A percentile compares a stretch with the other conserved stretches of the same genome.
phyloP scores from a whole-genome alignment of 2,329 filamentous ascomycete species.

The Alternaria atra region DNA sequence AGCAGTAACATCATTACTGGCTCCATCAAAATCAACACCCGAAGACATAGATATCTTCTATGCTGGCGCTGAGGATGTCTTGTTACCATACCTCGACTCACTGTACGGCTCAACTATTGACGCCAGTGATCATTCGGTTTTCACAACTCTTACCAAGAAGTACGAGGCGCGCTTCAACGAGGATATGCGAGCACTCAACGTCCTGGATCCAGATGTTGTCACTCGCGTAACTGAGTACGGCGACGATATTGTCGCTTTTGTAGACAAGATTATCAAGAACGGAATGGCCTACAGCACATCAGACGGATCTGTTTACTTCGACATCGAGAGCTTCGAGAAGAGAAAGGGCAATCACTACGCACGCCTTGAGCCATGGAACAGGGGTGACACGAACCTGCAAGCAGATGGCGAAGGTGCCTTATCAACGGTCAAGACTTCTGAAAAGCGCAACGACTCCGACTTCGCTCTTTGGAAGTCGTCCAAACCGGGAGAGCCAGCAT shows the following conservation, averaged over 20 bases:
- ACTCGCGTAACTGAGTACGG: conserved; percentile 95
- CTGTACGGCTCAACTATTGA: conserved; percentile 66
- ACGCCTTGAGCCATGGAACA: conserved; percentile 82
- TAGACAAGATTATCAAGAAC: conserved; percentile 82
- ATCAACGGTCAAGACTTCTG: conserved; percentile 61
- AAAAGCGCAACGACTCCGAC: conserved; percentile 80
- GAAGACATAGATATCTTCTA: conserved; percentile 61
- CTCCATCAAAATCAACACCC: conserved; percentile 38
- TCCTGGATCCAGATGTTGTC: conserved; percentile 79
- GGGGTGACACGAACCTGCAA: conserved; percentile 81
- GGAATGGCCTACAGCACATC: conserved; percentile 79
- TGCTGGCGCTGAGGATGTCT: conserved; percentile 69
- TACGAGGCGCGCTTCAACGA: conserved; percentile 89
- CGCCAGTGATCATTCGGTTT: conserved; percentile 75
- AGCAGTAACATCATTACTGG: conserved; percentile 61
- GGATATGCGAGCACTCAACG: conserved; percentile 88
- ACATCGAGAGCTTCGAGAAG: conserved; percentile 85
- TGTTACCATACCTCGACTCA: conserved; percentile 83
- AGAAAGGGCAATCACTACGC: conserved; percentile 82
- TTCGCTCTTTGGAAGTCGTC: conserved; percentile 95
- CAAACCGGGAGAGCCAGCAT: conserved; percentile 90
- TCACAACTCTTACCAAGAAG: conserved; percentile 83
- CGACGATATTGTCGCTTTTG: conserved; percentile 84
- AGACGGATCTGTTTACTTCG: conserved; percentile 93
- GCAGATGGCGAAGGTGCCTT: conserved; percentile 91